phyloP scores from a whole-genome alignment of 495 filamentous ascomycete genomes.

The Tetracladium setigerum region DNA sequence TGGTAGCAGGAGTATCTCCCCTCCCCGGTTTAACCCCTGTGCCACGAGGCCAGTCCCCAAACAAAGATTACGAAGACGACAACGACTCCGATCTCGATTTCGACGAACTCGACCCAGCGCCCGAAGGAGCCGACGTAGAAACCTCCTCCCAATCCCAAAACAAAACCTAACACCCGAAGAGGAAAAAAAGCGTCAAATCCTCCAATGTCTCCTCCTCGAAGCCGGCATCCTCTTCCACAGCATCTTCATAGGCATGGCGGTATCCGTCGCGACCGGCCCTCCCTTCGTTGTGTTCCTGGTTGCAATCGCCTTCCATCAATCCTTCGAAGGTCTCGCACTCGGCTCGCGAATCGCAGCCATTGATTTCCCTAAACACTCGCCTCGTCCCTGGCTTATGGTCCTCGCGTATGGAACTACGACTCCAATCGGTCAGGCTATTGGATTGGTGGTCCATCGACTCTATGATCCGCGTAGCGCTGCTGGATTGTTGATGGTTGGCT shows the following conservation, averaged over 20 bases:
- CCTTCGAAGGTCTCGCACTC: conserved; percentile 68
- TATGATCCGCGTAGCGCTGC: conserved; percentile 79
- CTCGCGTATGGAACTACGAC: conserved; percentile 88
- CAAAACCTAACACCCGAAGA: conserved; percentile 27
- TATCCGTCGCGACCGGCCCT: conserved; percentile 73
- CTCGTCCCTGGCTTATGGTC: conserved; percentile 88
- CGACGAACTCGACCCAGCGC: conserved; percentile 39
- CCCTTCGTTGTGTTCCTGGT: conserved; percentile 73
- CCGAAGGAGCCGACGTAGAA: conserved; percentile 8
- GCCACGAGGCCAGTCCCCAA: not conserved
- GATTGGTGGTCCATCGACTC: conserved; percentile 69
- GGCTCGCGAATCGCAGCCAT: conserved; percentile 66
- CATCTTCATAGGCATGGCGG: conserved; percentile 84
- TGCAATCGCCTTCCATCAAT: conserved; percentile 76
- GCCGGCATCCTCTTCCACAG: conserved; percentile 83
- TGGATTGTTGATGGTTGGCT: conserved; percentile 81
- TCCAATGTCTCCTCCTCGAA: conserved; percentile 76
- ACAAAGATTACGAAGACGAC: conserved; percentile 21
- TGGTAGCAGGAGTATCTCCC: conserved; percentile 41
- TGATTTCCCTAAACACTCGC: conserved; percentile 44
- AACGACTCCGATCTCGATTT: conserved; percentile 41
- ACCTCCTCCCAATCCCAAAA: not conserved
- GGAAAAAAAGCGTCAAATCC: conserved; percentile 51
- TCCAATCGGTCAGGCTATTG: conserved; percentile 84
- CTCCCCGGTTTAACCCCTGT: conserved; percentile 34